Conservation (phyloP, 2,329 filamentous ascomycete genomes). For the Aspergillus cejpii region DNA sequence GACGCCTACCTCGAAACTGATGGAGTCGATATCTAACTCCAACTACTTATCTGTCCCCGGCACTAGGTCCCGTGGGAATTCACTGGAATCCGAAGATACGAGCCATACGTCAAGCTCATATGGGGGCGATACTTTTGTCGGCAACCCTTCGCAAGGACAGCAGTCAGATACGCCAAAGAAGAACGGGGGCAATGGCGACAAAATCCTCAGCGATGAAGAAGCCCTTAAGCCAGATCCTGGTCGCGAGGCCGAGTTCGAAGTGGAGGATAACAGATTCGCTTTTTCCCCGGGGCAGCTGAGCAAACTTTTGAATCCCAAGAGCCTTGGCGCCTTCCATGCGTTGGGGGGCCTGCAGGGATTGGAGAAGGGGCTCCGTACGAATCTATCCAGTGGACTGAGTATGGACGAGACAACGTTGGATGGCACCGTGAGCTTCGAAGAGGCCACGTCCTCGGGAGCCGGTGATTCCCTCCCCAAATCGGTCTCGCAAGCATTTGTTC, state of each 20-base stretch:
- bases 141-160: slow-evolving; percentile 39
- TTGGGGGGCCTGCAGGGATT: slow-evolving; percentile 66
- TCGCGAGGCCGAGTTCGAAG: slow-evolving; percentile 62
- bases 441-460: slow-evolving; percentile 42
- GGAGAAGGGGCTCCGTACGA: slow-evolving; percentile 64
- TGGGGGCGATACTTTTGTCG: slow-evolving; percentile 50
- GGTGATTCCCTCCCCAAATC: slow-evolving; percentile 25
- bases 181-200: slow-evolving; percentile 8
- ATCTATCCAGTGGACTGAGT: slow-evolving; percentile 60
- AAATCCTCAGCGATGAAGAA: slow-evolving; percentile 54
- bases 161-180: slow-evolving; percentile 40
- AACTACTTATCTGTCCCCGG: slow-evolving; percentile 60
- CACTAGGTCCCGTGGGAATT: slow-evolving; percentile 57
- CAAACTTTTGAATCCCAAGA: slow-evolving; percentile 77
- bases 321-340: slow-evolving; percentile 64
- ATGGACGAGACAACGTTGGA: slow-evolving; percentile 61
- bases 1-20: slow-evolving; percentile 51
- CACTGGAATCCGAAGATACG: slow-evolving; percentile 56
- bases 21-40: slow-evolving; percentile 44
- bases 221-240: slow-evolving; percentile 64
- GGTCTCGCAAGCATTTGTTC: slow-evolving; percentile 15
- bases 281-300: slow-evolving; percentile 66
- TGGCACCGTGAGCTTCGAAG: slow-evolving; percentile 61
- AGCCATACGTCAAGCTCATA: slow-evolving; percentile 48
- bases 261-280: slow-evolving; percentile 63